Percentiles rank a stretch among this genome's conserved stretches.
phyloP scores from a whole-genome alignment of 2,329 filamentous ascomycete genomes.

The Curvularia hawaiiensis region DNA sequence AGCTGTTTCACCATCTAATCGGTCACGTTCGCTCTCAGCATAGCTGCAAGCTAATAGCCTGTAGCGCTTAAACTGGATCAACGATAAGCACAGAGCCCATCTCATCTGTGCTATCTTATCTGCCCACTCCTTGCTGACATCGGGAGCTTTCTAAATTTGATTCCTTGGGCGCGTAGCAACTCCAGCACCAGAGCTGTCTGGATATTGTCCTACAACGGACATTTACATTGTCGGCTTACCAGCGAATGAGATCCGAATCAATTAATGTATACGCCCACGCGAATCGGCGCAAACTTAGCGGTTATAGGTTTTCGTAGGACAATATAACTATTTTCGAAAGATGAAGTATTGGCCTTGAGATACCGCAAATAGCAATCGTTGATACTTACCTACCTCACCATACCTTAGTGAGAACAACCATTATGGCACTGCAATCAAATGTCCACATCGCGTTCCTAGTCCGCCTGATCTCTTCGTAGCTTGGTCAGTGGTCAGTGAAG shows the following conservation, averaged over 20 bases:
- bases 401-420: neutral
- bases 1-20: neutral
- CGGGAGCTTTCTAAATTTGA: neutral
- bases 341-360: neutral
- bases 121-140: neutral
- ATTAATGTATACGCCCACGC: neutral
- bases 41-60: neutral
- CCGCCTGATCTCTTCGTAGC: neutral
- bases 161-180: neutral
- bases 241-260: neutral
- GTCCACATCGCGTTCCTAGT: too few species aligned
- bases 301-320: neutral
- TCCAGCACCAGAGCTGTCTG: neutral
- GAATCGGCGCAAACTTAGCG: neutral
- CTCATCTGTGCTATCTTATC: neutral
- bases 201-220: neutral
- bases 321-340: neutral
- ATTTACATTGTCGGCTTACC: neutral
- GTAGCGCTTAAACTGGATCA: neutral
- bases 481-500: neutral
- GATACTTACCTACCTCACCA: neutral
- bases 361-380: neutral
- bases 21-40: neutral
- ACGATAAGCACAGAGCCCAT: neutral
- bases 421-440: neutral